Percentiles rank a stretch among this genome's conserved stretches.
Evolutionary conservation across 1,284 basidiomycete species (phyloP).

Genomic region (Cryptococcus maquisensis): DNA sequence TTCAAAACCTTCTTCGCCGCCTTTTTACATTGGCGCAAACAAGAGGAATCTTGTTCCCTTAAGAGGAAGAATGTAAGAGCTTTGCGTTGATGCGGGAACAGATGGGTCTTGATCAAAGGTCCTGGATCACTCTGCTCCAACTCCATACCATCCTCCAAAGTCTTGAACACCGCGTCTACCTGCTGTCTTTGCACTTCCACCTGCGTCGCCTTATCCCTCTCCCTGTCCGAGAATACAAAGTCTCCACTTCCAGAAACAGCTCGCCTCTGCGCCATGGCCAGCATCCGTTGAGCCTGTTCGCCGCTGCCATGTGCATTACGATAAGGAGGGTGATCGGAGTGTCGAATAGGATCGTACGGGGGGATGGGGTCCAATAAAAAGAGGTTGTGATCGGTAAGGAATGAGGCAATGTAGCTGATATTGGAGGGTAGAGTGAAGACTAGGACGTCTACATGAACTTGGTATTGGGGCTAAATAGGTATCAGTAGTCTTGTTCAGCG

Average conservation of each 20-base stretch:
- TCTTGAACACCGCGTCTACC: constrained; percentile 90
- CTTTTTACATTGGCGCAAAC: constrained; percentile 39
- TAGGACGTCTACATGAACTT: constrained; percentile 68
- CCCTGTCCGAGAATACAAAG: constrained; percentile 5
- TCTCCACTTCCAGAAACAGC: not conserved
- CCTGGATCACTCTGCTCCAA: constrained; percentile 75
- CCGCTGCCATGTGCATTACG: constrained; percentile 71
- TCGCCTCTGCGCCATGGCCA: constrained; percentile 19
- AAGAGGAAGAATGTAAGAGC: constrained; percentile 95
- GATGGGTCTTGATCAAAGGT: constrained; percentile 74
- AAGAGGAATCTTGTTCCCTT: constrained; percentile 59
- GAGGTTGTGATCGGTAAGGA: constrained; percentile 63
- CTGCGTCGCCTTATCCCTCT: constrained; percentile 63
- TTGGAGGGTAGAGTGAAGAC: constrained; percentile 91
- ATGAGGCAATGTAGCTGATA: constrained; percentile 71
- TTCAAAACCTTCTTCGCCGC: constrained; percentile 28
- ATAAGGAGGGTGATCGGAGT: constrained; percentile 63
- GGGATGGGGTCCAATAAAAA: constrained; percentile 72
- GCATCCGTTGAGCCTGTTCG: constrained; percentile 21
- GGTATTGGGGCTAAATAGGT: constrained; percentile 25
- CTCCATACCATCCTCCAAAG: constrained; percentile 78
- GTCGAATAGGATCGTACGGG: constrained; percentile 56
- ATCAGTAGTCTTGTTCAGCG: not conserved
- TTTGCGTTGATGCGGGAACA: constrained; percentile 98
- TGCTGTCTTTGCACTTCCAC: constrained; percentile 90